phyloP scores from a whole-genome alignment of 257 asterid genomes.

The Striga asiatica region DNA sequence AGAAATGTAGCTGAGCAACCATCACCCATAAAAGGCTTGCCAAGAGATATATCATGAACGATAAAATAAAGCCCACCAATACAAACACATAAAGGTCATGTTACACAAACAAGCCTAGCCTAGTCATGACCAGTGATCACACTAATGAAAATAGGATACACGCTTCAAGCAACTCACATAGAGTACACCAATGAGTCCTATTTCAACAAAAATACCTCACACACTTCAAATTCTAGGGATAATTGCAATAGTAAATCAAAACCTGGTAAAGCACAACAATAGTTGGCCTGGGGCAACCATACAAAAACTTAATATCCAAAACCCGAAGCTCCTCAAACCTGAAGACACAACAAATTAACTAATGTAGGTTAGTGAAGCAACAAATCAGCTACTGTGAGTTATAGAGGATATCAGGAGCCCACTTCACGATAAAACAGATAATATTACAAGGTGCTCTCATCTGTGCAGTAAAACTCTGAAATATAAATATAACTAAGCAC shows the following conservation, averaged over 20 bases:
- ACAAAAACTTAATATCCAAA: constrained; percentile 77
- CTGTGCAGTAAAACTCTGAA: not conserved
- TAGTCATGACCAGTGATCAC: too few species aligned
- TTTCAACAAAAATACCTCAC: not conserved
- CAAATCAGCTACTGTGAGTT: not conserved
- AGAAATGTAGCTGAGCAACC: not conserved
- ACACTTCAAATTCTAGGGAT: not conserved
- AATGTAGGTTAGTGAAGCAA: not conserved
- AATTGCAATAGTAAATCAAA: not conserved
- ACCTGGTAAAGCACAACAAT: constrained; percentile 78
- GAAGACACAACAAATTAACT: constrained; percentile 14
- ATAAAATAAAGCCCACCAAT: not conserved
- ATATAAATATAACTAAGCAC: not conserved
- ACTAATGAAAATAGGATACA: too few species aligned
- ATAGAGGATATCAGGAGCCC: constrained; percentile 9
- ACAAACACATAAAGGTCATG: too few species aligned
- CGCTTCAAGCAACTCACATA: too few species aligned
- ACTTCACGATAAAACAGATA: not conserved
- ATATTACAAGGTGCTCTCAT: not conserved
- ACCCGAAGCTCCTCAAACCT: constrained; percentile 82
- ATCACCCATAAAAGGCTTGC: constrained; percentile 3
- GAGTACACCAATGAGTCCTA: too few species aligned
- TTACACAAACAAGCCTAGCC: too few species aligned
- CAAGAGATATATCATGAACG: not conserved
- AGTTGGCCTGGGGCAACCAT: constrained; percentile 66